Conservation (phyloP, 345 rosid species). For the Eucalyptus regnans region DNA sequence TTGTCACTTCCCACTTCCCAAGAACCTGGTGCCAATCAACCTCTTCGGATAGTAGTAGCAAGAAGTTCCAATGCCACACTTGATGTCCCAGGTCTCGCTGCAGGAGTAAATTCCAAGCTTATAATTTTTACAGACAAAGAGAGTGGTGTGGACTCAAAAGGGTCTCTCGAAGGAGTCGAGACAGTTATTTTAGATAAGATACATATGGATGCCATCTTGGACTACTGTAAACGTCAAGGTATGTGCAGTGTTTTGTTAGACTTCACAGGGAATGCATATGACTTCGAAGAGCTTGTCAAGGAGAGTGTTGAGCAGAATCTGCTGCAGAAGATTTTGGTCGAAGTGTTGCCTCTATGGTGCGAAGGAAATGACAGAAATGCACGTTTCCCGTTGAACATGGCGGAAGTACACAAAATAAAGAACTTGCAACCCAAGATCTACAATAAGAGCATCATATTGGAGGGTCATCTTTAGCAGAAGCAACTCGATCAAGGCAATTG, state of each 20-base stretch:
- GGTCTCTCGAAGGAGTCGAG: conserved; percentile 21
- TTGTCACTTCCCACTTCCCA: conserved; percentile 28
- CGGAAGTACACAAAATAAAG: conserved; percentile 22
- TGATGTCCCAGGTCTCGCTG: conserved; percentile 7
- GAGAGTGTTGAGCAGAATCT: conserved; percentile 36
- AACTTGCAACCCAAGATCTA: conserved; percentile 27
- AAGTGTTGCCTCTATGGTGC: conserved; percentile 56
- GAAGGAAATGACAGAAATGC: conserved; percentile 4
- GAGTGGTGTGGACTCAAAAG: conserved; percentile 12
- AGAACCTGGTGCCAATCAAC: conserved; percentile 63
- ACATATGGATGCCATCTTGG: conserved; percentile 39
- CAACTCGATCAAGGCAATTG: neutral
- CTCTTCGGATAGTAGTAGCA: conserved; percentile 41
- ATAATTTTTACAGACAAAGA: conserved; percentile 32
- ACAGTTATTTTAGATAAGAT: conserved; percentile 34
- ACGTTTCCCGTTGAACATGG: conserved; percentile 4
- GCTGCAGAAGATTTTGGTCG: conserved; percentile 53
- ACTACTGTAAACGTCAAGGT: conserved; percentile 41
- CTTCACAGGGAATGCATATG: conserved; percentile 37
- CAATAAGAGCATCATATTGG: conserved; percentile 34
- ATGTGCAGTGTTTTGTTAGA: conserved; percentile 60
- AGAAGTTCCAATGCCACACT: conserved; percentile 9
- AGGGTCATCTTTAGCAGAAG: conserved; percentile 27
- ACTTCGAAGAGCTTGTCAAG: conserved; percentile 40
- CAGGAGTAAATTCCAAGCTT: conserved; percentile 25